Evolutionary conservation across 768 basidiomycete genomes (phyloP).

Genomic region (Amanita pseudoporphyria): DNA sequence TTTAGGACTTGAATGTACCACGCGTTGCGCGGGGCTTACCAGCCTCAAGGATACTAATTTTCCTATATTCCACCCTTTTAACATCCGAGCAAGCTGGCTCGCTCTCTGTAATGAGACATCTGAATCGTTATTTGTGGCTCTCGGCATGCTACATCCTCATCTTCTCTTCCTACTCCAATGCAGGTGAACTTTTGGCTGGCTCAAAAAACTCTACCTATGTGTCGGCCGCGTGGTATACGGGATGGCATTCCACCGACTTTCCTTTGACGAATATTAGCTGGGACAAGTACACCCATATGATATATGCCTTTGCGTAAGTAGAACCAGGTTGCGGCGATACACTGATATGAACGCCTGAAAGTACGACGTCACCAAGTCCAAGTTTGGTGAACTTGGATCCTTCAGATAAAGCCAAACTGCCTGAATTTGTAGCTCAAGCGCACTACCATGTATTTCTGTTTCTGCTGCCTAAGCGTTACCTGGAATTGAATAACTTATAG

Average conservation of each 20-base stretch:
- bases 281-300: constrained; percentile 44
- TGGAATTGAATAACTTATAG: constrained; percentile 20
- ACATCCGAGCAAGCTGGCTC: background rate
- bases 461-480: background rate
- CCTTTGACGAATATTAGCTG: constrained; percentile 35
- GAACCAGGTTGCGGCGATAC: constrained; percentile 1
- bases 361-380: constrained; percentile 28
- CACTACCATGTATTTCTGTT: constrained; percentile 24
- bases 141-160: background rate
- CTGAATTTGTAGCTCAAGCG: constrained; percentile 43
- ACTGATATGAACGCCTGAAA: constrained; percentile 18
- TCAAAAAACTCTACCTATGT: constrained; percentile 13
- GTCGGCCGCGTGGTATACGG: constrained; percentile 39
- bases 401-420: constrained; percentile 39
- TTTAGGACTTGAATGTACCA: background rate
- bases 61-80: background rate
- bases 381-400: constrained; percentile 16
- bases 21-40: background rate
- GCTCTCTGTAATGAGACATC: background rate
- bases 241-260: constrained; percentile 32
- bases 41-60: background rate
- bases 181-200: background rate
- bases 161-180: background rate
- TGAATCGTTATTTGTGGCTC: background rate
- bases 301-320: constrained; percentile 55